Evolutionary conservation across 371 early-diverging fungal genomes (phyloP).

Genomic region (Syncephalastrum monosporum): DNA sequence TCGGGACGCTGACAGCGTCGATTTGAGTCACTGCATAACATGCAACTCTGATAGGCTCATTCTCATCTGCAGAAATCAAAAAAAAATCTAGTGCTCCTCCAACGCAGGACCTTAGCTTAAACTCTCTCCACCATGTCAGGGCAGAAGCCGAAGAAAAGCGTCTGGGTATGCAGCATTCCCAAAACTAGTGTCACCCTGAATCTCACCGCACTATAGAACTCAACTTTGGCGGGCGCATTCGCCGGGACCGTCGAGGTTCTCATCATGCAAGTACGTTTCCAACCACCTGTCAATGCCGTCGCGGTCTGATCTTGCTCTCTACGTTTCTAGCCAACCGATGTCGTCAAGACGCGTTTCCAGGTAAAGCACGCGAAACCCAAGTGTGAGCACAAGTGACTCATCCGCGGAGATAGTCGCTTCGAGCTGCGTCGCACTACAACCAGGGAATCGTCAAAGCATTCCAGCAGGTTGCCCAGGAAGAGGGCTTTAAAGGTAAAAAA

Average conservation of each 20-base stretch:
- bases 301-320: background rate
- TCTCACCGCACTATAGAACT: conserved; percentile 9
- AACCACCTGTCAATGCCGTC: background rate
- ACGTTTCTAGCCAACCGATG: conserved; percentile 37
- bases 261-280: conserved; percentile 18
- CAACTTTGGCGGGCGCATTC: conserved; percentile 16
- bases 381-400: background rate
- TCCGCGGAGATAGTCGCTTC: conserved; percentile 11
- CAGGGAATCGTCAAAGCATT: conserved; percentile 39
- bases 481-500: conserved; percentile 3
- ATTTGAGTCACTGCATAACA: no score
- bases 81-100: no score
- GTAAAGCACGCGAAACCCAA: conserved; percentile 9
- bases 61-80: no score
- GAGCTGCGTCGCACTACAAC: conserved; percentile 35
- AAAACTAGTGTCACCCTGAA: no score
- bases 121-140: conserved; percentile 4
- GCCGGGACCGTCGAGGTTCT: conserved; percentile 19
- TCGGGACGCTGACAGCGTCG: no score
- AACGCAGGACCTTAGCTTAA: no score
- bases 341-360: conserved; percentile 45
- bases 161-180: conserved; percentile 6
- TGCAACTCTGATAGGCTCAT: no score
- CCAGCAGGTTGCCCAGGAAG: conserved; percentile 9
- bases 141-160: conserved; percentile 12